These are phyloP conservation scores for Microdochium bolleyi DNA, from an alignment of 2,329 filamentous ascomycete species.

Conservation along the genomic window DNA sequence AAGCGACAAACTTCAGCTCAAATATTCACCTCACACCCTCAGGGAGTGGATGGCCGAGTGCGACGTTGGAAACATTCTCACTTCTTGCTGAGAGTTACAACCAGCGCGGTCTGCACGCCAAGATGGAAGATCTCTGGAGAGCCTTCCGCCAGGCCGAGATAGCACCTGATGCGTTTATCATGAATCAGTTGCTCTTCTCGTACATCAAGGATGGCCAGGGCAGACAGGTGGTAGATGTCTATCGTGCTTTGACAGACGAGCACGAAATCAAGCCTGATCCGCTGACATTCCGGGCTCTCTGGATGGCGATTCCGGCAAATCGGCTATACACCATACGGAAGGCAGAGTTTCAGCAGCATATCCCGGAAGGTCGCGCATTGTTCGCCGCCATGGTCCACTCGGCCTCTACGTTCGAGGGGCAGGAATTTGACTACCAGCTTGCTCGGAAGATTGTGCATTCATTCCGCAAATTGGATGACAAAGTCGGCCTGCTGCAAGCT, in stretches of 20 bases:
- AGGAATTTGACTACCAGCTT: constrained; percentile 35
- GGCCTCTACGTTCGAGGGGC: constrained; percentile 32
- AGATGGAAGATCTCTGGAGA: constrained; percentile 52
- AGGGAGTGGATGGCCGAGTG: constrained; percentile 39
- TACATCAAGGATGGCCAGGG: constrained; percentile 52
- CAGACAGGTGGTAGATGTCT: constrained; percentile 46
- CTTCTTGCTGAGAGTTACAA: constrained; percentile 68
- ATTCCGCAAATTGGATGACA: constrained; percentile 37
- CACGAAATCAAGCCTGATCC: constrained; percentile 51
- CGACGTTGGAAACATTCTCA: constrained; percentile 71
- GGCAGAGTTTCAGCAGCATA: constrained; percentile 19
- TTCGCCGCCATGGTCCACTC: constrained; percentile 43
- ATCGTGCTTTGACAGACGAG: constrained; percentile 41
- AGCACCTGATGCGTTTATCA: constrained; percentile 62
- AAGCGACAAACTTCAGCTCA: constrained; percentile 13
- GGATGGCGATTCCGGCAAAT: constrained; percentile 49
- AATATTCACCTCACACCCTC: constrained; percentile 19
- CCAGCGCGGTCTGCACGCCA: constrained; percentile 47
- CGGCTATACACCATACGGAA: constrained; percentile 28
- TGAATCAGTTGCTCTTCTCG: constrained; percentile 70
- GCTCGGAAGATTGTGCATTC: constrained; percentile 42
- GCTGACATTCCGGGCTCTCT: constrained; percentile 62
- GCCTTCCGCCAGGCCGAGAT: constrained; percentile 58
- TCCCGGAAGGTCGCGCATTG: constrained; percentile 26
- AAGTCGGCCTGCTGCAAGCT: constrained; percentile 35